phyloP scores from a whole-genome alignment of 2,329 filamentous ascomycete genomes.

The Dactylellina cionopaga region DNA sequence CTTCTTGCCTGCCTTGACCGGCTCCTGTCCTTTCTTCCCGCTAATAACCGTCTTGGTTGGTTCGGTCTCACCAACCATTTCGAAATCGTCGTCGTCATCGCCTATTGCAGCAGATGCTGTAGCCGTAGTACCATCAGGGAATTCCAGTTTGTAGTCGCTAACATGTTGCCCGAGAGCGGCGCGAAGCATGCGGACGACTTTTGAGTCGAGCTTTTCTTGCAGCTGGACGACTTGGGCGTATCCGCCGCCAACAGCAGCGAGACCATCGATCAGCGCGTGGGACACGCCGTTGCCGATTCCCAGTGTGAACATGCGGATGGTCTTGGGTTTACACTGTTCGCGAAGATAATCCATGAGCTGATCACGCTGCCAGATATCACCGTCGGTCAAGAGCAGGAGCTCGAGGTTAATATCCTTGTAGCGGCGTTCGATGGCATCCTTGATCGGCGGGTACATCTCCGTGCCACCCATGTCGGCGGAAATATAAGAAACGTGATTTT shows the following conservation, averaged over 20 bases:
- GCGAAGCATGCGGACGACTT: conserved; percentile 78
- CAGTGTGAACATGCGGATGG: conserved; percentile 67
- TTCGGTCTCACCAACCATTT: conserved; percentile 55
- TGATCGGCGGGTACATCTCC: conserved; percentile 65
- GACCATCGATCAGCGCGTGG: conserved; percentile 67
- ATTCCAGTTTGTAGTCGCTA: conserved; percentile 61
- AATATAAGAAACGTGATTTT: conserved; percentile 62
- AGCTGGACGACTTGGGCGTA: conserved; percentile 72
- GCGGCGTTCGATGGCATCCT: conserved; percentile 57
- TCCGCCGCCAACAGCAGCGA: conserved; percentile 67
- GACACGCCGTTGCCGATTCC: conserved; percentile 67
- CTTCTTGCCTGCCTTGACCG: conserved; percentile 59
- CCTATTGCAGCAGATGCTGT: background rate
- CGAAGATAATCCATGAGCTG: conserved; percentile 63
- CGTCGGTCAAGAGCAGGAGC: conserved; percentile 69
- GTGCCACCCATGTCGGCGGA: conserved; percentile 67
- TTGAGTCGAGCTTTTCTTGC: conserved; percentile 73
- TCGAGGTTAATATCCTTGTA: conserved; percentile 63
- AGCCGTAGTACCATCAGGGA: background rate
- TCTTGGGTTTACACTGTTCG: conserved; percentile 58
- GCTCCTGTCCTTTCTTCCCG: conserved; percentile 21
- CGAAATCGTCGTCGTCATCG: conserved; percentile 60
- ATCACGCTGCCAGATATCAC: conserved; percentile 66
- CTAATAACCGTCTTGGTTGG: conserved; percentile 43
- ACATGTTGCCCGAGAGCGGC: conserved; percentile 74